These are phyloP conservation scores for Kregervanrija fluxuum DNA, from an alignment of 805 yeast species.

Conservation along the genomic window DNA sequence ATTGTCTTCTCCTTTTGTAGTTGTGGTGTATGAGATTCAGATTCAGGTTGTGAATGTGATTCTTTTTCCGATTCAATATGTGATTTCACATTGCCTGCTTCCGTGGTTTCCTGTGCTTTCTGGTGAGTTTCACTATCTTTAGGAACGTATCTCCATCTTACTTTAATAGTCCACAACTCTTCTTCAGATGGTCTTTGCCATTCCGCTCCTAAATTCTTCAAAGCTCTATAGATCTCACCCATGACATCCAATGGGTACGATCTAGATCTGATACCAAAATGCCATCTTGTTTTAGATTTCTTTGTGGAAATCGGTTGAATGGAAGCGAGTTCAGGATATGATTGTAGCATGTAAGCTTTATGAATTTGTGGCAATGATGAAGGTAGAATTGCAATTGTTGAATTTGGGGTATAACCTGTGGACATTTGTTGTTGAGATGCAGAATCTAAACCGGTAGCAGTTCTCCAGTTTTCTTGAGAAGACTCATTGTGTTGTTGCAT, in stretches of 20 bases:
- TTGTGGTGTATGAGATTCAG: too few species aligned
- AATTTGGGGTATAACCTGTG: constrained; percentile 45
- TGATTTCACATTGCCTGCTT: constrained; percentile 12
- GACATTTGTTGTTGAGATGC: constrained; percentile 18
- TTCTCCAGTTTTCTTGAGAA: constrained; percentile 20
- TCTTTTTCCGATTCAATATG: constrained; percentile 3
- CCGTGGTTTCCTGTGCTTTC: not conserved
- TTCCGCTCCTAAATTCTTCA: constrained; percentile 90
- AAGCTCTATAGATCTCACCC: constrained; percentile 96
- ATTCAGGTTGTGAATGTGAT: too few species aligned
- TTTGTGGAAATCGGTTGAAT: constrained; percentile 52
- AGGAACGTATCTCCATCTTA: constrained; percentile 78
- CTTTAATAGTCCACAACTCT: constrained; percentile 92
- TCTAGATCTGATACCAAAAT: constrained; percentile 92
- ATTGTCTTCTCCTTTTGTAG: too few species aligned
- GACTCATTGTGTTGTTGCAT: not conserved
- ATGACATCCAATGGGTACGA: constrained; percentile 96
- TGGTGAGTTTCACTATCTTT: constrained; percentile 10
- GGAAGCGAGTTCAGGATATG: constrained; percentile 25
- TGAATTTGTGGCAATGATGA: constrained; percentile 92
- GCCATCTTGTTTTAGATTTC: constrained; percentile 95
- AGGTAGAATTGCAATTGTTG: constrained; percentile 88
- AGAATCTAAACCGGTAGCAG: constrained; percentile 23
- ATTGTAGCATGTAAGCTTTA: constrained; percentile 75
- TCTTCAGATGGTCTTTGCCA: constrained; percentile 96